Base-by-base conservation (phyloP, 106 monocot species). In the Acorus gramineus region DNA sequence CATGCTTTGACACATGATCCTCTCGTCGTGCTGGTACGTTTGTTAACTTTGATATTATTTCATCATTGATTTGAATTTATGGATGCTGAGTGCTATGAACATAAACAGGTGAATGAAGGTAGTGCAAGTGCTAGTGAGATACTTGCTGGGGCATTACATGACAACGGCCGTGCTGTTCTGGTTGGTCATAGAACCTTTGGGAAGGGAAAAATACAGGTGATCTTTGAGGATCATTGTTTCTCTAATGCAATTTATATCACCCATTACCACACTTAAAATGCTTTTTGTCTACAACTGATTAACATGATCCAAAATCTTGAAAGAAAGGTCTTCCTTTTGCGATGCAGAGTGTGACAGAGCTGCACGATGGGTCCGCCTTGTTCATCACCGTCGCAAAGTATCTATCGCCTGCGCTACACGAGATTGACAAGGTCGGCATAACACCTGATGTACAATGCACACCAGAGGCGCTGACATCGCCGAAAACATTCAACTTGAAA, bases 81-180 rank as follows among this genome's bases (percentile, higher is more conserved):
- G 8, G 12, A 1, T 56, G 47, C 61, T 74, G 12, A 11, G 7
- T 61, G 6, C 14, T 53, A 42, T 44, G 44, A 53, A 42, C 6
- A 4, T 9, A 45, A 60, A 57, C 53, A 96, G 95, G 95, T 96
- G 7, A 96, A 96, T 60, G 95, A 90, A 79, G 80, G 81, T 54
- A 96, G 95, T 70, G 95, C 95, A 0, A 96, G 95, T 73, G 95
- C 95, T 52, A 96, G 95, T 77, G 95, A 96, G 74, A 96, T 96
- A 65, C 59, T 96, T 62, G 90, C 95, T 42, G 95, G 90, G 46
- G 95, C 95, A 56, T 73, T 96, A 55, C 95, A 83, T 77, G 95
- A 96, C 66, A 96, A 96, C 75, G 95, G 95, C 0, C 90, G 95
- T 28, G 95, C 95, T 62, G 63, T 85, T 60, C 90, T 96, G 55